Evolutionary conservation across 164 flowering plant genomes (phyloP).

Genomic region (Buxus sempervirens): DNA sequence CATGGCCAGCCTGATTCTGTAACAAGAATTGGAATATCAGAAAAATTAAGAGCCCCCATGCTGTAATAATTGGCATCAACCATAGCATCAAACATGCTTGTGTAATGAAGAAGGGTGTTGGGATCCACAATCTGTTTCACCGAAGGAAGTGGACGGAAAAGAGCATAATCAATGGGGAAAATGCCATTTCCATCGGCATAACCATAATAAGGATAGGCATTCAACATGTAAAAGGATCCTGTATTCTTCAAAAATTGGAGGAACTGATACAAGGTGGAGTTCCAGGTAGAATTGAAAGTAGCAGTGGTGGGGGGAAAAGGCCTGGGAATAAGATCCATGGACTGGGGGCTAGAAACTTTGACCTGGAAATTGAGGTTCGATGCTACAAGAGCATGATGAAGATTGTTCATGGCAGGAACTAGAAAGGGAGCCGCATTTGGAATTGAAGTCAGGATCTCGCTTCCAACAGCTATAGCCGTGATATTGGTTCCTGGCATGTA

Average conservation of each 20-base stretch:
- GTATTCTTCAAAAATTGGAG: slow-evolving; percentile 83
- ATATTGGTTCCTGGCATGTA: slow-evolving; percentile 73
- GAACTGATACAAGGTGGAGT: slow-evolving; percentile 64
- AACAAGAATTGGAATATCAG: slow-evolving; percentile 68
- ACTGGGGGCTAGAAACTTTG: slow-evolving; percentile 61
- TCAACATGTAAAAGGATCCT: slow-evolving; percentile 71
- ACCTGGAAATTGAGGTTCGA: slow-evolving; percentile 47
- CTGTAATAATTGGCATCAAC: slow-evolving; percentile 92
- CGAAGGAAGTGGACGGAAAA: slow-evolving; percentile 58
- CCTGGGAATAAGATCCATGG: slow-evolving; percentile 71
- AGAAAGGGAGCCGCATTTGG: slow-evolving; percentile 72
- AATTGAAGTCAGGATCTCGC: slow-evolving; percentile 74
- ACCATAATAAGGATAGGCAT: slow-evolving; percentile 86
- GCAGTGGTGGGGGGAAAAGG: slow-evolving; percentile 95
- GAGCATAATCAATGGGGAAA: slow-evolving; percentile 88
- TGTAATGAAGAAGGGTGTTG: slow-evolving; percentile 79
- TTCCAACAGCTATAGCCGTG: slow-evolving; percentile 85
- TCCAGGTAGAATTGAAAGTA: slow-evolving; percentile 71
- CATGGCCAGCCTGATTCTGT: slow-evolving; percentile 97
- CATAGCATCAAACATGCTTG: slow-evolving; percentile 93
- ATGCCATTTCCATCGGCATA: slow-evolving; percentile 67
- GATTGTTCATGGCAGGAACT: slow-evolving; percentile 67
- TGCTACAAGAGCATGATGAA: slow-evolving; percentile 67
- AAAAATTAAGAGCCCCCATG: slow-evolving; percentile 61
- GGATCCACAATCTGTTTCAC: slow-evolving; percentile 90